Evolutionary conservation across 164 flowering plant species (phyloP), one percentile per base, ranked within the genome.

Genomic region (Amborella trichopoda): DNA sequence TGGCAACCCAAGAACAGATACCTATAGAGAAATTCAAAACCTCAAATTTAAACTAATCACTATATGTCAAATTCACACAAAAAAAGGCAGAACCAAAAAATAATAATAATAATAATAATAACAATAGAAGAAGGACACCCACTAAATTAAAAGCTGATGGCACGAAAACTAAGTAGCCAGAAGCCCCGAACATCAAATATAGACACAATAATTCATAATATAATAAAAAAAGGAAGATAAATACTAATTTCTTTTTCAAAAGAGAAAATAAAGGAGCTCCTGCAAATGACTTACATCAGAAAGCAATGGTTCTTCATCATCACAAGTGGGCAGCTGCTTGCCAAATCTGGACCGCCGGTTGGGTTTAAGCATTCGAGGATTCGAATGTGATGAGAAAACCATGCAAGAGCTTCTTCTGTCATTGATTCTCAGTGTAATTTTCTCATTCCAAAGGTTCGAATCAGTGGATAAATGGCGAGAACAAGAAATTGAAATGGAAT

Each of bases 341-440:
- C 89, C 86, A 26, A 54, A 66, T 30, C 70, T 49, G 1, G 93
- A 70, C 50, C 52, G 69, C 16, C 74, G 61, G 41, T 80, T 82
- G 28, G 83, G 37, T 65, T 89, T 84, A 40, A 84, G 67, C 59
- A 89, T 69, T 50, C 42, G 73, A 23, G 81, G 73, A 57, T 77
- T 82, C 24, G 95, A 84, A 64, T 89, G 95, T 9, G 81, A 48
- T 0, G 87, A 77, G 5, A 60, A 54, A 23, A 64, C 80, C 28
- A 67, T 63, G 27, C 68, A 49, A 24, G 53, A 44, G 17, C 62
- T 44, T 20, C 52, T 50, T 21, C 44, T 63, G 14, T n/a, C n/a
- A n/a, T n/a, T n/a, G n/a, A n/a, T n/a, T n/a, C n/a, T n/a, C n/a
- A n/a, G n/a, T n/a, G n/a, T n/a, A n/a, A n/a, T n/a, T n/a, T n/a